Evolutionary conservation across 192 early-diverging fungal species (phyloP).

Genomic region (Podila epigama): DNA sequence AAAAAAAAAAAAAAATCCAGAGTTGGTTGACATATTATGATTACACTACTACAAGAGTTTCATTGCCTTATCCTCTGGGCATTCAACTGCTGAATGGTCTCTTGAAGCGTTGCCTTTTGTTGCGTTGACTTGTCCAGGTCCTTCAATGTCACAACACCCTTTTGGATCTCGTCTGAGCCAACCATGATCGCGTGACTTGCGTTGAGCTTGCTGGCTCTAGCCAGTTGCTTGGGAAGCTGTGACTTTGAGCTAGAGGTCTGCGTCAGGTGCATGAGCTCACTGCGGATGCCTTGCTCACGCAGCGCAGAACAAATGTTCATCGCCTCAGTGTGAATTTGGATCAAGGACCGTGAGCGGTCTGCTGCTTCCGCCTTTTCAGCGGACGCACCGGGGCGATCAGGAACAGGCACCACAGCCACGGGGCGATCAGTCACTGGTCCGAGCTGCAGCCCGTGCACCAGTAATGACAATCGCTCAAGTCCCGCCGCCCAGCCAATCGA

Average conservation of each 20-base stretch:
- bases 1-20: background rate
- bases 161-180: constrained; percentile 39
- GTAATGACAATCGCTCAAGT: constrained; percentile 63
- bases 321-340: constrained; percentile 18
- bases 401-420: constrained; percentile 39
- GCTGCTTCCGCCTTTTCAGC: background rate
- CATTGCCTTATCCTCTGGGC: no score
- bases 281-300: constrained; percentile 16
- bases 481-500: constrained; percentile 73
- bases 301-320: constrained; percentile 3
- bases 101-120: background rate
- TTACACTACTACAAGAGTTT: background rate
- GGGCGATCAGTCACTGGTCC: constrained; percentile 8
- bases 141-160: constrained; percentile 29
- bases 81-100: background rate
- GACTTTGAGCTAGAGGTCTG: constrained; percentile 9
- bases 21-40: background rate
- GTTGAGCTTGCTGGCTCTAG: constrained; percentile 36
- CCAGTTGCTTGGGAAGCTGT: constrained; percentile 27
- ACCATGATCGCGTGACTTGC: constrained; percentile 48
- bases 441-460: constrained; percentile 29
- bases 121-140: constrained; percentile 36
- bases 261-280: constrained; percentile 25
- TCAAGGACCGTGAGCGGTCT: background rate
- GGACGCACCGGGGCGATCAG: constrained; percentile 8